Evolutionary conservation across 345 rosid species (phyloP).

Genomic region (Arabidopsis arenosa): DNA sequence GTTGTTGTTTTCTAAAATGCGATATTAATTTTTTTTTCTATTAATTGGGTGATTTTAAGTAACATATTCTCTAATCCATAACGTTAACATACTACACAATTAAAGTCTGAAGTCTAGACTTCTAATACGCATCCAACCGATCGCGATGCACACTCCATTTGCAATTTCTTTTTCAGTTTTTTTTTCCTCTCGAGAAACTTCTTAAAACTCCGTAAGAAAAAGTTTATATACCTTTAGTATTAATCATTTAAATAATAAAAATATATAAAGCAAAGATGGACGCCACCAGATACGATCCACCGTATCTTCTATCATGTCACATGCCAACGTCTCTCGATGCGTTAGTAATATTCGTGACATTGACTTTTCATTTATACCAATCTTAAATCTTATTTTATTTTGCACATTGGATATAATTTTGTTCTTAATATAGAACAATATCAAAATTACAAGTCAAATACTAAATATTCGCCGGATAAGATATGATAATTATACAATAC

Average conservation of each 20-base stretch:
- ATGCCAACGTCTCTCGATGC: slow-evolving; percentile 41
- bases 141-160: not conserved
- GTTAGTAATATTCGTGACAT: slow-evolving; percentile 38
- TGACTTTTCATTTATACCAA: slow-evolving; percentile 37
- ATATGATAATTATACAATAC: slow-evolving; percentile 3
- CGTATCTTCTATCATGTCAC: slow-evolving; percentile 40
- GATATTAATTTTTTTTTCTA: not conserved
- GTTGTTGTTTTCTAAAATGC: too few relatives aligned
- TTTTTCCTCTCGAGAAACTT: not conserved
- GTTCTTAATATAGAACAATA: slow-evolving; percentile 6
- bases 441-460: slow-evolving; percentile 34
- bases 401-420: slow-evolving; percentile 28
- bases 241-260: not conserved
- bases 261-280: slow-evolving; percentile 5
- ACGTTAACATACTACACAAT: not conserved
- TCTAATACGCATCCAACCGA: slow-evolving; percentile 4
- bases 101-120: not conserved
- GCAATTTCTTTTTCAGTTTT: not conserved
- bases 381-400: slow-evolving; percentile 22
- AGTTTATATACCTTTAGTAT: not conserved
- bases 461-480: slow-evolving; percentile 27
- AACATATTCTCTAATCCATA: not conserved
- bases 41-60: not conserved
- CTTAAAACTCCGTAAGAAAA: not conserved
- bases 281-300: slow-evolving; percentile 39